Conservation (phyloP, 768 basidiomycete genomes). For the Lactarius indigo region DNA sequence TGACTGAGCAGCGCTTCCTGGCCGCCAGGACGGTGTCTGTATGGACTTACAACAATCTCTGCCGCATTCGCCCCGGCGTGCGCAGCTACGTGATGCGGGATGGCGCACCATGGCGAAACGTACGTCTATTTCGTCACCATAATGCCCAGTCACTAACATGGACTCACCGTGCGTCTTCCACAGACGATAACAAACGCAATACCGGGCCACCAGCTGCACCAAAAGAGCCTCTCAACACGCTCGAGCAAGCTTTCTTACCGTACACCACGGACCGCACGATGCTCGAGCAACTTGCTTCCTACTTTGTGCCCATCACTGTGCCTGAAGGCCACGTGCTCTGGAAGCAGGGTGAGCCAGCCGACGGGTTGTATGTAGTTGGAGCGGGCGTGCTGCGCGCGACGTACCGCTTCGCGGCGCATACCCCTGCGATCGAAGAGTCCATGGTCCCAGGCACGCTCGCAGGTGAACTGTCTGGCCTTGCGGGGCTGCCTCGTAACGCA, state of each 20-base stretch:
- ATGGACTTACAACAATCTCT: conserved; percentile 20
- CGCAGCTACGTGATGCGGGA: conserved; percentile 24
- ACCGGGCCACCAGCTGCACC: not conserved
- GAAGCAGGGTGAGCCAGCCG: conserved; percentile 69
- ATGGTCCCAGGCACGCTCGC: conserved; percentile 94
- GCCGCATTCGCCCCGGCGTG: conserved; percentile 21
- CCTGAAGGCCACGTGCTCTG: conserved; percentile 64
- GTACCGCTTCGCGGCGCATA: conserved; percentile 70
- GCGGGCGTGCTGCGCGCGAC: conserved; percentile 79
- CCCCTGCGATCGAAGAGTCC: conserved; percentile 71
- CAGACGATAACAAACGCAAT: conserved; percentile 19
- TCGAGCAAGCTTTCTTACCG: conserved; percentile 76
- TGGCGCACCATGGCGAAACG: conserved; percentile 21
- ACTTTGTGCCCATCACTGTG: conserved; percentile 62
- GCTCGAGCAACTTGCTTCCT: conserved; percentile 62
- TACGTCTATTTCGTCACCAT: conserved; percentile 1
- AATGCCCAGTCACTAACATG: not conserved
- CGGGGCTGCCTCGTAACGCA: conserved; percentile 77
- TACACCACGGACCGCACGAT: conserved; percentile 56
- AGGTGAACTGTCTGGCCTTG: conserved; percentile 84
- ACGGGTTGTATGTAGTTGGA: conserved; percentile 88
- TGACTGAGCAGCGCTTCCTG: conserved; percentile 18
- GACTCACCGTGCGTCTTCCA: not conserved
- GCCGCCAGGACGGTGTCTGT: conserved; percentile 14
- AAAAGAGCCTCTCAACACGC: conserved; percentile 56